These are phyloP conservation scores for Microbotryum lychnidis-dioicae DNA, from an alignment of 1,284 basidiomycete genomes.

Conservation along the genomic window DNA sequence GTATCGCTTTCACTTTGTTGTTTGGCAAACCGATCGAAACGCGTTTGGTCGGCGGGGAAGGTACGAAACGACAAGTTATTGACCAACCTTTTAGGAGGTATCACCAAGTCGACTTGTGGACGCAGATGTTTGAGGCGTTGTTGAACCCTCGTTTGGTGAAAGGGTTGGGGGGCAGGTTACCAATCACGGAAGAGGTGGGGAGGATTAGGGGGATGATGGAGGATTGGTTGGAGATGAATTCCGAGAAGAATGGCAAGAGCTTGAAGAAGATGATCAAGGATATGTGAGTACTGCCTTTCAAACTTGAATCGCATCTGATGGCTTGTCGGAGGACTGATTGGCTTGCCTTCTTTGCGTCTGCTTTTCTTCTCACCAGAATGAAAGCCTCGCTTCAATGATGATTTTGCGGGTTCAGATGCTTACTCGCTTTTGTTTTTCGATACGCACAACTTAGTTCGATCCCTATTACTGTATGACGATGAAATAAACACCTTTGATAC, in stretches of 20 bases:
- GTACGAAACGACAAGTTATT: conserved; percentile 52
- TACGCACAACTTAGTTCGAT: no score
- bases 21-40: conserved; percentile 91
- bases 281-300: conserved; percentile 40
- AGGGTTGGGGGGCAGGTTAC: conserved; percentile 51
- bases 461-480: no score
- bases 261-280: conserved; percentile 76
- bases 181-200: conserved; percentile 61
- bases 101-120: conserved; percentile 89
- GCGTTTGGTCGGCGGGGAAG: conserved; percentile 38
- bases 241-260: conserved; percentile 70
- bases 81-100: conserved; percentile 79
- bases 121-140: conserved; percentile 68
- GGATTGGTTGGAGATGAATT: conserved; percentile 59
- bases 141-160: conserved; percentile 64
- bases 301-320: no score
- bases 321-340: no score
- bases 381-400: no score
- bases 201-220: conserved; percentile 72
- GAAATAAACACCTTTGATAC: no score
- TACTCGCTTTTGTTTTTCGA: no score
- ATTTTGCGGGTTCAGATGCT: no score
- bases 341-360: no score
- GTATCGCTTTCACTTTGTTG: conserved; percentile 87
- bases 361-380: no score